These are phyloP conservation scores for Monilinia polystroma DNA, from an alignment of 2,329 filamentous ascomycete genomes.

Conservation along the genomic window DNA sequence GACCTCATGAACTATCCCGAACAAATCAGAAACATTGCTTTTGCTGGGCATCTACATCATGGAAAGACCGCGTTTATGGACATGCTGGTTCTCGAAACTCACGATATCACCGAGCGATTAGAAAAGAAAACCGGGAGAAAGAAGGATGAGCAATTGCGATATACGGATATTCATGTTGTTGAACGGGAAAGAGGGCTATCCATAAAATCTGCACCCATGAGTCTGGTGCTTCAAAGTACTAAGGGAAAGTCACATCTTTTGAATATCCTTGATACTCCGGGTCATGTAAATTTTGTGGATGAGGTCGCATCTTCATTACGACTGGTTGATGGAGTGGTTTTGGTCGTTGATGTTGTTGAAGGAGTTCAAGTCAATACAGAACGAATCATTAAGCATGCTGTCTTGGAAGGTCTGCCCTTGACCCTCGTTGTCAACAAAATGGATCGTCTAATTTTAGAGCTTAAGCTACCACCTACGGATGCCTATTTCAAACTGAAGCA, in stretches of 20 bases:
- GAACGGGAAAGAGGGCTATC: conserved; percentile 89
- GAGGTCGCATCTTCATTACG: conserved; percentile 88
- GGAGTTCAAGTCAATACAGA: conserved; percentile 99
- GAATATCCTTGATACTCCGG: conserved; percentile 94
- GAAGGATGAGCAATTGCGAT: conserved; percentile 85
- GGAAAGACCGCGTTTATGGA: conserved; percentile 99
- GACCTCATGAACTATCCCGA: conserved; percentile 96
- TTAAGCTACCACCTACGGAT: conserved; percentile 90
- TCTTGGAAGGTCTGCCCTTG: conserved; percentile 83
- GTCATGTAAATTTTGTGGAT: conserved; percentile 97
- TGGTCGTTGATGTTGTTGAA: conserved; percentile 95
- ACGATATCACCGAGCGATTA: conserved; percentile 76
- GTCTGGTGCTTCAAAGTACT: conserved; percentile 80
- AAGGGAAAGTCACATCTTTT: conserved; percentile 93
- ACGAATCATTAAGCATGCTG: conserved; percentile 93
- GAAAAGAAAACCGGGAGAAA: conserved; percentile 79
- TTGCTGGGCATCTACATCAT: conserved; percentile 92
- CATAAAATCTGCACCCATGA: conserved; percentile 93
- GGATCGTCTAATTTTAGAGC: conserved; percentile 89
- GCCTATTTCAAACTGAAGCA: conserved; percentile 99
- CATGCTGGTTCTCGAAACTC: conserved; percentile 94
- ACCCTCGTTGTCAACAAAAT: conserved; percentile 96
- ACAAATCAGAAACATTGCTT: conserved; percentile 87
- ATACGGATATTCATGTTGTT: conserved; percentile 87
- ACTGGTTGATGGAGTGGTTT: conserved; percentile 84